Percentiles rank a stretch among this genome's conserved stretches.
Conservation (phyloP, 2,329 filamentous ascomycete genomes). For the Pseudohalonectria lignicola region DNA sequence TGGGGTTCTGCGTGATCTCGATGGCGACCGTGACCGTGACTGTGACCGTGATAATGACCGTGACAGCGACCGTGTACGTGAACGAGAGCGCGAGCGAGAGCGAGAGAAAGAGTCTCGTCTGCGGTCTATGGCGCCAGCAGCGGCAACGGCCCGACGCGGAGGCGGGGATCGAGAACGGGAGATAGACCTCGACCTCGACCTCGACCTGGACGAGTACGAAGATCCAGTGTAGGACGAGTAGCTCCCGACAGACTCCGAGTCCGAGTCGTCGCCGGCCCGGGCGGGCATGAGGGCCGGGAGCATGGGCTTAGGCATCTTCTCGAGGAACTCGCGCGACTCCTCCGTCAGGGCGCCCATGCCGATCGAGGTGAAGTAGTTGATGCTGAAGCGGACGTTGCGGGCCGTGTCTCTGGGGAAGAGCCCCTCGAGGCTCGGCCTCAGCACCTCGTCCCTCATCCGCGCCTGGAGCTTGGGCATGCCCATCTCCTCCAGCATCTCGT, state of each 20-base stretch:
- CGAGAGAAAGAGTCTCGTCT: too few relatives aligned
- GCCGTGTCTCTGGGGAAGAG: slow-evolving; percentile 85
- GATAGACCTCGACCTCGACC: slow-evolving; percentile 25
- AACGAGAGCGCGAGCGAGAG: slow-evolving; percentile 15
- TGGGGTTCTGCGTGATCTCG: slow-evolving; percentile 21
- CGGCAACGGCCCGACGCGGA: too few relatives aligned
- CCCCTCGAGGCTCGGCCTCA: slow-evolving; percentile 70
- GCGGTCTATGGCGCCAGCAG: too few relatives aligned
- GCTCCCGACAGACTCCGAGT: slow-evolving; percentile 63
- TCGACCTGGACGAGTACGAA: slow-evolving; percentile 43
- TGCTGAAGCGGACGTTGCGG: slow-evolving; percentile 86
- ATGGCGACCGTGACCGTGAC: slow-evolving; percentile 1
- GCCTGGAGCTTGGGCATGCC: slow-evolving; percentile 72
- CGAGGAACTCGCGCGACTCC: slow-evolving; percentile 82
- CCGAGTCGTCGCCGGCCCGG: slow-evolving; percentile 11
- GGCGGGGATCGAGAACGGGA: slow-evolving; percentile 21
- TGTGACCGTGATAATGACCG: too few relatives aligned
- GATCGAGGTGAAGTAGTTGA: slow-evolving; percentile 99
- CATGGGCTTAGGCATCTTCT: slow-evolving; percentile 79
- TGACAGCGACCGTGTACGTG: too few relatives aligned
- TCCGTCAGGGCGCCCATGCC: slow-evolving; percentile 93
- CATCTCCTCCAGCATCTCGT: slow-evolving; percentile 79
- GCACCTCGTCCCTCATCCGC: slow-evolving; percentile 65
- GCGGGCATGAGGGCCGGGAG: slow-evolving; percentile 48
- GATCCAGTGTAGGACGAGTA: slow-evolving; percentile 65